These are phyloP conservation scores for Pichia sp. DNA, from an alignment of 1,139 yeast species.

Conservation along the genomic window DNA sequence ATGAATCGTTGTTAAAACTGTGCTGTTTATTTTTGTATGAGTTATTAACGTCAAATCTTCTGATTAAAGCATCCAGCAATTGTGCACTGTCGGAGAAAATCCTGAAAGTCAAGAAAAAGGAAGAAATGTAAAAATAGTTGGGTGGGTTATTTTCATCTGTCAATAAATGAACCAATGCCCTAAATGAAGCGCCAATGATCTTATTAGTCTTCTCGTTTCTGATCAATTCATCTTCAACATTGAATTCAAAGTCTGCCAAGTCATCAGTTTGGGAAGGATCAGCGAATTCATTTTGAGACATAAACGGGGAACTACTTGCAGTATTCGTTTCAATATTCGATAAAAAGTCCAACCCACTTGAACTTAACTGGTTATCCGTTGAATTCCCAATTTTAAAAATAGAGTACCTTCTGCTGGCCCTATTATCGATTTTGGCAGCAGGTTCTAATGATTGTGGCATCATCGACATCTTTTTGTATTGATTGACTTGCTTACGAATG, in stretches of 20 bases:
- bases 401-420: conserved; percentile 41
- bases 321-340: conserved; percentile 22
- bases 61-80: conserved; percentile 59
- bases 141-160: conserved; percentile 69
- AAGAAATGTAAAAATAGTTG: conserved; percentile 60
- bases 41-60: conserved; percentile 52
- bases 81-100: conserved; percentile 65
- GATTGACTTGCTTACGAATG: conserved; percentile 21
- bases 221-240: conserved; percentile 36
- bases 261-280: conserved; percentile 2
- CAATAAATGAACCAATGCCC: conserved; percentile 60
- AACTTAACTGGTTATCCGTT: conserved; percentile 44
- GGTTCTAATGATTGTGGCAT: background rate
- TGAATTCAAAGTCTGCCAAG: conserved; percentile 11
- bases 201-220: conserved; percentile 27
- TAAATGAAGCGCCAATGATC: conserved; percentile 70
- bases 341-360: conserved; percentile 49
- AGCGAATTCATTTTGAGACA: conserved; percentile 18
- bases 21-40: conserved; percentile 23
- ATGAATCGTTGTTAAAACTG: conserved; percentile 24
- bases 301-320: conserved; percentile 19
- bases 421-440: background rate
- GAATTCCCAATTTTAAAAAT: conserved; percentile 52
- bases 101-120: conserved; percentile 77
- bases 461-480: conserved; percentile 9